phyloP scores from a whole-genome alignment of 768 basidiomycete genomes.

The Boletus vinaceobasis region DNA sequence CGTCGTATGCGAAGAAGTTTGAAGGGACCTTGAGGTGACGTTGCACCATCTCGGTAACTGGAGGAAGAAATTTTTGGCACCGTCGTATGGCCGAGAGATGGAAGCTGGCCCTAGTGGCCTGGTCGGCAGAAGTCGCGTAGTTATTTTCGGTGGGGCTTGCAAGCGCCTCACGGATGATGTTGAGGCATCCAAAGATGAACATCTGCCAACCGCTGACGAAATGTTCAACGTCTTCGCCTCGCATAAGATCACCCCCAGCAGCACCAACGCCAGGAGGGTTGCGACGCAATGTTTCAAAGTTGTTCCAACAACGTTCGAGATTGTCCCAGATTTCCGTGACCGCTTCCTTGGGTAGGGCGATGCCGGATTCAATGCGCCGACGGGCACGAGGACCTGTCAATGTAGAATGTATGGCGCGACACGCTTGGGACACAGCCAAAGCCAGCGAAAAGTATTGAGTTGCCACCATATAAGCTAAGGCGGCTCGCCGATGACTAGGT shows the following conservation, averaged over 20 bases:
- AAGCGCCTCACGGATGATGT: slow-evolving; percentile 81
- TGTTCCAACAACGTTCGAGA: slow-evolving; percentile 80
- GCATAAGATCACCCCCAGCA: slow-evolving; percentile 33
- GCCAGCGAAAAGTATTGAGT: slow-evolving; percentile 66
- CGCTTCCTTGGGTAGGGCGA: slow-evolving; percentile 54
- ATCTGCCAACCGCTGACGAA: slow-evolving; percentile 90
- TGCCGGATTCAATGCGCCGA: slow-evolving; percentile 49
- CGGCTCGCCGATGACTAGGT: slow-evolving; percentile 30
- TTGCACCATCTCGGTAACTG: slow-evolving; percentile 49
- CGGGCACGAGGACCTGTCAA: slow-evolving; percentile 77
- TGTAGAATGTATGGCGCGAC: slow-evolving; percentile 72
- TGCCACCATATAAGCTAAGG: slow-evolving; percentile 49
- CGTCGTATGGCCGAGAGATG: slow-evolving; percentile 44
- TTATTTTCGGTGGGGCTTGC: slow-evolving; percentile 39
- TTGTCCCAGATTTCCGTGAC: slow-evolving; percentile 83
- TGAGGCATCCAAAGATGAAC: slow-evolving; percentile 89
- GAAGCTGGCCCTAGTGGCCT: slow-evolving; percentile 46
- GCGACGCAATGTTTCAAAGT: slow-evolving; percentile 65
- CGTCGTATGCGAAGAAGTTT: slow-evolving; percentile 78
- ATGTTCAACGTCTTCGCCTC: slow-evolving; percentile 53
- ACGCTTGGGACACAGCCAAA: slow-evolving; percentile 70
- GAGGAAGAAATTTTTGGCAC: slow-evolving; percentile 50
- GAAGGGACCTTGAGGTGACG: slow-evolving; percentile 41
- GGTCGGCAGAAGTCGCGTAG: slow-evolving; percentile 43
- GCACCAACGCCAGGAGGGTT: slow-evolving; percentile 41